Conservation (phyloP, 179 eudicot genomes). For the Heliamphora pulchella region DNA sequence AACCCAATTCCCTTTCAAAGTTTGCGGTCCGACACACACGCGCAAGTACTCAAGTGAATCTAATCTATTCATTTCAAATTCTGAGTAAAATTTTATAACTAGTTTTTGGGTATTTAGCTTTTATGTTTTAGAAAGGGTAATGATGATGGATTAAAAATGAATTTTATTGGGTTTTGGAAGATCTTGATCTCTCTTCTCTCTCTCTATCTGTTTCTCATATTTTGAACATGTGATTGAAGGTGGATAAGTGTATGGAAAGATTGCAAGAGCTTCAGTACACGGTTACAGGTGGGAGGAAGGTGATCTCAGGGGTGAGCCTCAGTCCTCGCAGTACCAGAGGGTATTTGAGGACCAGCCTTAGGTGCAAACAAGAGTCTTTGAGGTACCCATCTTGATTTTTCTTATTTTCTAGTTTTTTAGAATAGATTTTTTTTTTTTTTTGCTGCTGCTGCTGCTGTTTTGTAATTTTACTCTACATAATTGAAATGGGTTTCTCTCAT, state of each 20-base stretch:
- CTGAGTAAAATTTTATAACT: too few species aligned
- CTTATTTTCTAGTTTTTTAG: too few species aligned
- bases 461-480: neutral
- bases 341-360: slow-evolving; percentile 53
- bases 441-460: neutral
- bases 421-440: neutral
- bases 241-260: slow-evolving; percentile 83
- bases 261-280: slow-evolving; percentile 85
- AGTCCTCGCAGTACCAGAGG: slow-evolving; percentile 66
- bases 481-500: slow-evolving; percentile 19
- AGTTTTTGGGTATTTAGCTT: too few species aligned
- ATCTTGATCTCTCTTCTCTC: too few species aligned
- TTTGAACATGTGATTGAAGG: slow-evolving; percentile 29
- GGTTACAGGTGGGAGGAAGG: slow-evolving; percentile 66
- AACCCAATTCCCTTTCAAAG: too few species aligned
- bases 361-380: slow-evolving; percentile 74
- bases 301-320: slow-evolving; percentile 51
- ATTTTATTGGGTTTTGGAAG: neutral
- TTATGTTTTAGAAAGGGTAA: too few species aligned
- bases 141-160: too few species aligned
- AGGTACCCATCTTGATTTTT: slow-evolving; percentile 56
- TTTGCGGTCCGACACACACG: too few species aligned
- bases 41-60: too few species aligned
- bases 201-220: too few species aligned
- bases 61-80: too few species aligned